Percentiles rank a stretch among this genome's conserved stretches.
Conservation (phyloP, 177 flowering plant species). For the Vitis hybrid region DNA sequence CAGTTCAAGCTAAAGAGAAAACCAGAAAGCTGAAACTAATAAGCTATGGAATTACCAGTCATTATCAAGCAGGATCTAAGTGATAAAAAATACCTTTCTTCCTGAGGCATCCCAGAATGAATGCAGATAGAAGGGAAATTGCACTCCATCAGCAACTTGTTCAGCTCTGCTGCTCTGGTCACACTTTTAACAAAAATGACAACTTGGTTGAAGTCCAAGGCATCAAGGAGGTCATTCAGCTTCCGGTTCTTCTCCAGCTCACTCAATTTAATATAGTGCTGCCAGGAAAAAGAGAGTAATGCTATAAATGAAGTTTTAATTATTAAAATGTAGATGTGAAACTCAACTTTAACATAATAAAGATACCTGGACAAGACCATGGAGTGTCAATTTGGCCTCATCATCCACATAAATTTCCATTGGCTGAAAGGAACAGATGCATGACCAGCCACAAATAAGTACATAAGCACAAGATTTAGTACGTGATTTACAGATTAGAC, state of each 20-base stretch:
- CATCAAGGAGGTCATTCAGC: conserved; percentile 95
- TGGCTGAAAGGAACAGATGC: conserved; percentile 88
- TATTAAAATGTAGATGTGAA: not conserved
- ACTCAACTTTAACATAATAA: too few relatives aligned
- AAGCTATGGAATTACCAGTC: too few relatives aligned
- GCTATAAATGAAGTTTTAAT: not conserved
- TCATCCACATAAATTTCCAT: conserved; percentile 99
- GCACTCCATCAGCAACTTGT: conserved; percentile 89
- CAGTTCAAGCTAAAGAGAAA: conserved; percentile 9
- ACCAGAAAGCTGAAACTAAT: not conserved
- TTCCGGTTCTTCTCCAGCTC: conserved; percentile 92
- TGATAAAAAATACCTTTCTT: conserved; percentile 55
- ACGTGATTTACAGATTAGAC: too few relatives aligned
- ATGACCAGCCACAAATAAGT: too few relatives aligned
- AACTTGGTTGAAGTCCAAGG: conserved; percentile 96
- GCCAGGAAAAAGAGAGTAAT: not conserved
- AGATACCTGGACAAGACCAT: conserved; percentile 96
- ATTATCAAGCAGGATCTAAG: not conserved
- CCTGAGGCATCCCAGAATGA: conserved; percentile 87
- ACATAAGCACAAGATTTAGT: too few relatives aligned
- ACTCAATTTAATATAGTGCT: conserved; percentile 98
- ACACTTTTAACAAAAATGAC: conserved; percentile 97
- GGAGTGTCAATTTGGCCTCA: conserved; percentile 96
- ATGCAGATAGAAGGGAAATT: conserved; percentile 86
- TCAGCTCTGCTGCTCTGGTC: conserved; percentile 87